phyloP scores from a whole-genome alignment of 139 green algal genomes.

The Tetraselmis striata region DNA sequence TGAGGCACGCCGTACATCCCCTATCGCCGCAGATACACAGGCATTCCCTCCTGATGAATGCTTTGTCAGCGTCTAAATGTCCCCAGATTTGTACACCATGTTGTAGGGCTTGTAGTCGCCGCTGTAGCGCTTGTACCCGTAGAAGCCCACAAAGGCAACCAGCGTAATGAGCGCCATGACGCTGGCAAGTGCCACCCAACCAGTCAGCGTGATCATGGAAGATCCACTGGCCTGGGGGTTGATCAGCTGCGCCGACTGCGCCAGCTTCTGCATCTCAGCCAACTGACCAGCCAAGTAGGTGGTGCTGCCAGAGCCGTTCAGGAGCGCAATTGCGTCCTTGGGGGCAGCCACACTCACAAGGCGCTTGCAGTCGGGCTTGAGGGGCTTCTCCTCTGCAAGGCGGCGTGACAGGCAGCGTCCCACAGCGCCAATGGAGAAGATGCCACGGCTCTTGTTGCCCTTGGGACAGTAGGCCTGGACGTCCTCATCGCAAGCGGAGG shows the following conservation, averaged over 20 bases:
- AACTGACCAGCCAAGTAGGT: background rate
- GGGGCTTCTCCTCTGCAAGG: constrained; percentile 25
- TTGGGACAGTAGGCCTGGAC: constrained; percentile 48
- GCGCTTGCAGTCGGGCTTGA: constrained; percentile 34
- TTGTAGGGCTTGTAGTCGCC: background rate
- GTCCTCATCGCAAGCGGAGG: constrained; percentile 62
- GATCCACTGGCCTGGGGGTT: constrained; percentile 23
- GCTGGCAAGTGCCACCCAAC: constrained; percentile 46
- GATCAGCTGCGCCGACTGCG: constrained; percentile 18
- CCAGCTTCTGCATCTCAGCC: background rate
- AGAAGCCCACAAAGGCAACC: constrained; percentile 24
- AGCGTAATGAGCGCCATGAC: constrained; percentile 49
- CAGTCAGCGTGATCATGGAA: constrained; percentile 55
- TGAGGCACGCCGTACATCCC: too few relatives aligned
- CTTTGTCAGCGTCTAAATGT: too few relatives aligned
- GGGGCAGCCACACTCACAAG: constrained; percentile 68
- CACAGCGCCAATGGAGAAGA: constrained; percentile 50
- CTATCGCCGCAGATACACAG: too few relatives aligned
- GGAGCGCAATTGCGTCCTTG: constrained; percentile 32
- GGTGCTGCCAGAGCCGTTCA: background rate
- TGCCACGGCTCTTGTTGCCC: constrained; percentile 15
- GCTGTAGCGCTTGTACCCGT: constrained; percentile 6
- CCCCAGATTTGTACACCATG: background rate
- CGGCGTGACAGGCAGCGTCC: constrained; percentile 64
- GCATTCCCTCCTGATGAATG: too few relatives aligned